These are phyloP conservation scores for Trichophyton simii DNA, from an alignment of 2,329 filamentous ascomycete species.

Conservation along the genomic window DNA sequence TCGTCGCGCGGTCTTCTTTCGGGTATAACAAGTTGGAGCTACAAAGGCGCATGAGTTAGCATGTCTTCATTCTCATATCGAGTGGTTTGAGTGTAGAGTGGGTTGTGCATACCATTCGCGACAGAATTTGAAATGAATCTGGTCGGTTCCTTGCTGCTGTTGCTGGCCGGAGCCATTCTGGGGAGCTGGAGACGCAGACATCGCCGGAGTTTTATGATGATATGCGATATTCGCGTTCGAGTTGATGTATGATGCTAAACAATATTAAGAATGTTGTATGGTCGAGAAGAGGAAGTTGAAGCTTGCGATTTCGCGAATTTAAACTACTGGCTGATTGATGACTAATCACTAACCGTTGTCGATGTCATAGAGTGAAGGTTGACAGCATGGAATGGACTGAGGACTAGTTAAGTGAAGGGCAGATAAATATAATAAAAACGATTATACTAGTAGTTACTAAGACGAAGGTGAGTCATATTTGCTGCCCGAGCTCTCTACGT, in stretches of 20 bases:
- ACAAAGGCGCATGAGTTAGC: slow-evolving; percentile 16
- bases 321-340: neutral
- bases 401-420: too few species aligned
- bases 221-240: neutral
- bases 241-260: neutral
- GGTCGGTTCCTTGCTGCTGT: slow-evolving; percentile 40
- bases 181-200: slow-evolving; percentile 34
- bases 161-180: slow-evolving; percentile 29
- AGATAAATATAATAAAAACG: too few species aligned
- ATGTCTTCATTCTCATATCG: neutral
- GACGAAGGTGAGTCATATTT: neutral
- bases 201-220: slow-evolving; percentile 11
- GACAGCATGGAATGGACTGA: too few species aligned
- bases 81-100: neutral
- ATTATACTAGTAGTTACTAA: too few species aligned
- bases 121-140: slow-evolving; percentile 95
- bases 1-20: slow-evolving; percentile 76
- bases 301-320: neutral
- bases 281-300: neutral
- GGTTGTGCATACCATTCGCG: slow-evolving; percentile 61
- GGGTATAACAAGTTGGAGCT: slow-evolving; percentile 96
- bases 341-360: neutral
- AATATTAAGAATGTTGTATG: neutral
- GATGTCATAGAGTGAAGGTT: too few species aligned
- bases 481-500: neutral